Conservation (phyloP, 169 alveolate genomes). For the Plasmodium falciparum region DNA sequence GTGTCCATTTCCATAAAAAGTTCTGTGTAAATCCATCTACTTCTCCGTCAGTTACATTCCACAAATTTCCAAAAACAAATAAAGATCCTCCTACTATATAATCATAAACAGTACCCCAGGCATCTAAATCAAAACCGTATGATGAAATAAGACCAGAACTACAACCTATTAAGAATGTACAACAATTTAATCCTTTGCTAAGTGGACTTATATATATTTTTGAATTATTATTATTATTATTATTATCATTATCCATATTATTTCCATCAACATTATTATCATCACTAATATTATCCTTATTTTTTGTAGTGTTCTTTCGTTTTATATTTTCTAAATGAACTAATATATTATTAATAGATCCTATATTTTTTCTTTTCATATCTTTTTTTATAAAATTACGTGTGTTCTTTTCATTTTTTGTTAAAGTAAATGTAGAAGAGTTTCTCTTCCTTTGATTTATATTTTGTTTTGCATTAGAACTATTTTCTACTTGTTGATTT, state of each 20-base stretch:
- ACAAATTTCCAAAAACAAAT: slow-evolving; percentile 80
- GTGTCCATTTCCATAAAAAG: slow-evolving; percentile 86
- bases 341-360: not conserved
- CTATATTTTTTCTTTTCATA: slow-evolving; percentile 55
- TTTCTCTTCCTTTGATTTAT: slow-evolving; percentile 18
- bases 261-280: slow-evolving; percentile 2
- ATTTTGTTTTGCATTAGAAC: not conserved
- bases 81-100: slow-evolving; percentile 80
- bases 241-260: not conserved
- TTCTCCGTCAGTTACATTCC: slow-evolving; percentile 85
- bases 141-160: slow-evolving; percentile 81
- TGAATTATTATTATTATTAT: slow-evolving; percentile 10
- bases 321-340: not conserved
- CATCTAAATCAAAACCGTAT: slow-evolving; percentile 73
- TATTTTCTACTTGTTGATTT: not conserved
- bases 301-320: not conserved
- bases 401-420: not conserved
- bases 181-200: slow-evolving; percentile 63
- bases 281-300: not conserved
- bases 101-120: slow-evolving; percentile 78
- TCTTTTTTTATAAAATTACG: slow-evolving; percentile 1
- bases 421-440: slow-evolving; percentile 9
- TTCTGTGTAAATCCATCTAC: slow-evolving; percentile 80
- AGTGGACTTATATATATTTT: too few species aligned
- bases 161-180: slow-evolving; percentile 82